Evolutionary conservation across 352 stramenopile species (phyloP), one percentile per base, ranked within the genome.

Genomic region (Phytophthora sp.): DNA sequence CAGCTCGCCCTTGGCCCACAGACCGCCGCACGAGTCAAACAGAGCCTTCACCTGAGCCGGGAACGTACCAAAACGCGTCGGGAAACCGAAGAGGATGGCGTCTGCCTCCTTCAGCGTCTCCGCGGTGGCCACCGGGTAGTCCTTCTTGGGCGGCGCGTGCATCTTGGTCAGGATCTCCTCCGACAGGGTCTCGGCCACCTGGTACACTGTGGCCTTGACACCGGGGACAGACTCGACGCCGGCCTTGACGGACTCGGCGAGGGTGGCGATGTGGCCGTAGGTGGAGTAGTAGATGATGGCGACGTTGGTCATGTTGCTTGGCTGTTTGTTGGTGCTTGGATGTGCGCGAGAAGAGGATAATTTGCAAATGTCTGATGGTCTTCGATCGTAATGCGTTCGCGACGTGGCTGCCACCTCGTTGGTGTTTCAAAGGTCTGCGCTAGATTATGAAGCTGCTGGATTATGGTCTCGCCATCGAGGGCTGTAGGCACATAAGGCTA

Each of bases 241-340:
- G n/a, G 24, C 28, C 44, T 53, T 53, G 44, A 32, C 30, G 23
- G 44, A 8, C 26, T 53, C 44, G 28, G 44, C 44, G 12, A 53
- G 9, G 27, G 12, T 53, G 27, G 44, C 11, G 44, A 53, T 32
- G 44, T 53, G 44, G 44, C 17, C 7, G 44, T 53, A 53, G 44
- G 27, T 41, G 27, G 44, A 53, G 44, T 53, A 53, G 44, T 39
- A 41, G 44, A 53, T 24, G 44, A 39, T 53, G n/a, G n/a, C n/a
- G n/a, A n/a, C n/a, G n/a, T n/a, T n/a, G 3, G 28, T 11, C 28
- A 34, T 34, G 28, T 7, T 34, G 28, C 9, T 34, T 34, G 28
- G 28, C 9, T 34, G 9, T 7, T 7, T 7, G 1, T 26, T 35
- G 30, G 43, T 18, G 18, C 8, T 15, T n/a, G 18, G 46, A 44